Evolutionary conservation across 176 grass and related monocot species (phyloP).

Genomic region (Elaeis guineensis): DNA sequence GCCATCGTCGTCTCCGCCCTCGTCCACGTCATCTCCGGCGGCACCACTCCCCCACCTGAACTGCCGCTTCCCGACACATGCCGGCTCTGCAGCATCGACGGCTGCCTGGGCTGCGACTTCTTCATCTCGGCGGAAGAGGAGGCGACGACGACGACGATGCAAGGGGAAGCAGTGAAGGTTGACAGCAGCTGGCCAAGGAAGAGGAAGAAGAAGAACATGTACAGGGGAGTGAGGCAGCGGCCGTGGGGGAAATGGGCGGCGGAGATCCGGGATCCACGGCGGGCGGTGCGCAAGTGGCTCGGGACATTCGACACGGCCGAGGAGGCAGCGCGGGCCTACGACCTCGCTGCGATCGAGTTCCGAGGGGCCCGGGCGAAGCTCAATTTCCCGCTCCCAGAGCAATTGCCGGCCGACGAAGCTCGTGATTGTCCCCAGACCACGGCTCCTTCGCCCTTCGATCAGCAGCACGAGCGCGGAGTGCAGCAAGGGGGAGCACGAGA

Average conservation of each 20-base stretch:
- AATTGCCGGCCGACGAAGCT: not conserved
- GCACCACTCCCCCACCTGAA: conserved; percentile 6
- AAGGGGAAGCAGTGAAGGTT: not conserved
- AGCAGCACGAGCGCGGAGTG: conserved; percentile 3
- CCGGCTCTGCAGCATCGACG: conserved; percentile 28
- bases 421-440: not conserved
- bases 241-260: conserved; percentile 83
- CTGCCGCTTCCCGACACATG: conserved; percentile 13
- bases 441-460: not conserved
- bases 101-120: conserved; percentile 40
- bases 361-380: conserved; percentile 51
- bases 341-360: conserved; percentile 60
- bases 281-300: conserved; percentile 74
- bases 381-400: conserved; percentile 39
- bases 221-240: conserved; percentile 57
- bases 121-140: not conserved
- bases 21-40: conserved; percentile 54
- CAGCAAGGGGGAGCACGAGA: not conserved
- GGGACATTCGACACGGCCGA: conserved; percentile 83
- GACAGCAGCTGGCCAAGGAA: conserved; percentile 22
- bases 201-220: conserved; percentile 30
- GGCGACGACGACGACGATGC: not conserved
- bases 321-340: conserved; percentile 66
- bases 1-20: conserved; percentile 62
- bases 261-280: conserved; percentile 75